A percentile compares a stretch with the other conserved stretches of the same genome.
Evolutionary conservation across 768 basidiomycete genomes (phyloP).

Genomic region (Auricularia cornea): DNA sequence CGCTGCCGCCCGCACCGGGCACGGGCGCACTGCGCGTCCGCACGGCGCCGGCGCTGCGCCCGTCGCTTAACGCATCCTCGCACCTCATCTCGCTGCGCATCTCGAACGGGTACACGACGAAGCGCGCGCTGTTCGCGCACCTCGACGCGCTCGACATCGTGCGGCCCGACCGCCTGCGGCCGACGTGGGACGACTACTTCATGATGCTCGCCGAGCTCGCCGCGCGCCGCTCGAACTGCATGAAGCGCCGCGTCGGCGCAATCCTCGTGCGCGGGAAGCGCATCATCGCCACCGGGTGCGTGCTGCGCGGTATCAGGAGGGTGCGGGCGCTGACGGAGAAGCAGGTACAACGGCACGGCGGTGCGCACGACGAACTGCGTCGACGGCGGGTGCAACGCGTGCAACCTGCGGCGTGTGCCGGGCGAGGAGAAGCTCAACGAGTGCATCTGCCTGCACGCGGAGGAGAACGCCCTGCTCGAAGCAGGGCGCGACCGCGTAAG

Average conservation of each 20-base stretch:
- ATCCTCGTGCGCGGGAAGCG: constrained; percentile 67
- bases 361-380: constrained; percentile 84
- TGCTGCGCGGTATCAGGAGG: constrained; percentile 3
- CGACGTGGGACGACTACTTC: constrained; percentile 94
- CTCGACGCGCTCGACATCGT: constrained; percentile 62
- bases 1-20: constrained; percentile 1
- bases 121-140: constrained; percentile 49
- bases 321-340: too few relatives aligned
- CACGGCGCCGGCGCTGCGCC: constrained; percentile 4
- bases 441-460: constrained; percentile 93
- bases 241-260: constrained; percentile 95
- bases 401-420: constrained; percentile 50
- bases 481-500: constrained; percentile 89
- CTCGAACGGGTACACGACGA: constrained; percentile 50
- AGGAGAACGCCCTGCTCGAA: constrained; percentile 94
- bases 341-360: constrained; percentile 92
- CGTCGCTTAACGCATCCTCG: constrained; percentile 17
- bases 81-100: constrained; percentile 54
- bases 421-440: constrained; percentile 48
- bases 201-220: constrained; percentile 93
- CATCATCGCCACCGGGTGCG: constrained; percentile 61
- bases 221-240: constrained; percentile 86
- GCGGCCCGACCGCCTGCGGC: constrained; percentile 68
- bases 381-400: constrained; percentile 81
- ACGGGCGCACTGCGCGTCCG: constrained; percentile 3